Percentiles rank a stretch among this genome's conserved stretches.
phyloP scores from a whole-genome alignment of 148 eudicot genomes.

The Spergularia bocconei region DNA sequence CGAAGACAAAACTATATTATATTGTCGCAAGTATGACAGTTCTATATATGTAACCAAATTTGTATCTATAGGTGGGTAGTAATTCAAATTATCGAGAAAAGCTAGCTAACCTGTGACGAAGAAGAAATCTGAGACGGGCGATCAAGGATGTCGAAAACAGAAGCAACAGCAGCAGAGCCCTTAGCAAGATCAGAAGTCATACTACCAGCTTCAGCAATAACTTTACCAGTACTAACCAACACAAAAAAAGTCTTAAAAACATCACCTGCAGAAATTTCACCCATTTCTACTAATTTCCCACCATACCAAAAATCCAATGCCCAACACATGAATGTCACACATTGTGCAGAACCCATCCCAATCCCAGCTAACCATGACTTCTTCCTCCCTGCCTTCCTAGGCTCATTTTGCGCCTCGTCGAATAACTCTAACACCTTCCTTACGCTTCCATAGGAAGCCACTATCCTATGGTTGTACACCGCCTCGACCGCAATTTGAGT shows the following conservation, averaged over 20 bases:
- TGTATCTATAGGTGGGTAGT: too few species aligned
- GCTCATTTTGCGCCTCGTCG: constrained; percentile 81
- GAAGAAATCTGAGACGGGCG: constrained; percentile 50
- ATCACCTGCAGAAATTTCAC: constrained; percentile 82
- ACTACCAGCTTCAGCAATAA: constrained; percentile 98
- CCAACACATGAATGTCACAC: constrained; percentile 85
- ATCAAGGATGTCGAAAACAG: constrained; percentile 74
- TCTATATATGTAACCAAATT: too few species aligned
- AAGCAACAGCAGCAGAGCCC: constrained; percentile 76
- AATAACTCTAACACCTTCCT: constrained; percentile 62
- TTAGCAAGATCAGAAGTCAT: constrained; percentile 94
- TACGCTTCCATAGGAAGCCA: constrained; percentile 67
- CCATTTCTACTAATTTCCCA: constrained; percentile 63
- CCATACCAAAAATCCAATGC: constrained; percentile 96
- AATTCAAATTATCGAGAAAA: constrained; percentile 4
- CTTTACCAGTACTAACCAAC: constrained; percentile 89
- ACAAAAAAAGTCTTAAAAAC: constrained; percentile 90
- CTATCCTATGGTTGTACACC: constrained; percentile 78
- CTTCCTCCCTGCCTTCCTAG: constrained; percentile 64
- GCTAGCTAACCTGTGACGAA: constrained; percentile 25
- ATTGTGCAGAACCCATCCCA: constrained; percentile 86
- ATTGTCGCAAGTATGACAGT: too few species aligned
- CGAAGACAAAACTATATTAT: too few species aligned
- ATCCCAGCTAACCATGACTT: constrained; percentile 85
- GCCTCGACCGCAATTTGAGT: constrained; percentile 91